A percentile compares a stretch with the other conserved stretches of the same genome.
Conservation (phyloP, 169 alveolate species). For the Miamiensis avidus region DNA sequence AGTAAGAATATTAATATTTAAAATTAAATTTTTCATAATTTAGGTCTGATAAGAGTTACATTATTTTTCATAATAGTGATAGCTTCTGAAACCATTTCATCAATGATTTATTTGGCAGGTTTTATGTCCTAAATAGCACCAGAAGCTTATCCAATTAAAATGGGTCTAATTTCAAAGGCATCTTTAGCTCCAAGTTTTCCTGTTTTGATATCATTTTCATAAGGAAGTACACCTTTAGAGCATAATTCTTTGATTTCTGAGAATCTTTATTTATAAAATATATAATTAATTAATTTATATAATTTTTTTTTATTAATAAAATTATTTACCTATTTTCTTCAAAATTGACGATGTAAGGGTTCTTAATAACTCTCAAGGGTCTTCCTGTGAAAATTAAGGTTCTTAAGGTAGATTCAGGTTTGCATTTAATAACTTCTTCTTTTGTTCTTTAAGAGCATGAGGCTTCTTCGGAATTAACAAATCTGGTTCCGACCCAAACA, state of each 20-base stretch:
- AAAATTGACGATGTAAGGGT: background rate
- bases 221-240: background rate
- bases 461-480: constrained; percentile 43
- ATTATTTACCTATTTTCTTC: background rate
- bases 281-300: no score
- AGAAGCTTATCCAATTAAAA: background rate
- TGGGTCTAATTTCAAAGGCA: background rate
- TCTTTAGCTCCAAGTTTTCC: background rate
- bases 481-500: constrained; percentile 56
- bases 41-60: background rate
- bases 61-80: background rate
- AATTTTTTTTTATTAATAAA: no score
- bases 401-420: constrained; percentile 26
- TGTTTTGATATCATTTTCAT: background rate
- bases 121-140: background rate
- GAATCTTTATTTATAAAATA: background rate
- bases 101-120: background rate
- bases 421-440: background rate
- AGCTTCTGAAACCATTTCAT: background rate
- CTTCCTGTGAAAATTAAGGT: constrained; percentile 45
- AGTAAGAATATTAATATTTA: no score
- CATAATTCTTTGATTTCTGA: background rate
- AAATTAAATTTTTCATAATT: background rate
- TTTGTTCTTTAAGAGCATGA: constrained; percentile 20
- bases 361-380: constrained; percentile 48